phyloP scores from a whole-genome alignment of 2,329 filamentous ascomycete species.

The Diaporthe citri region DNA sequence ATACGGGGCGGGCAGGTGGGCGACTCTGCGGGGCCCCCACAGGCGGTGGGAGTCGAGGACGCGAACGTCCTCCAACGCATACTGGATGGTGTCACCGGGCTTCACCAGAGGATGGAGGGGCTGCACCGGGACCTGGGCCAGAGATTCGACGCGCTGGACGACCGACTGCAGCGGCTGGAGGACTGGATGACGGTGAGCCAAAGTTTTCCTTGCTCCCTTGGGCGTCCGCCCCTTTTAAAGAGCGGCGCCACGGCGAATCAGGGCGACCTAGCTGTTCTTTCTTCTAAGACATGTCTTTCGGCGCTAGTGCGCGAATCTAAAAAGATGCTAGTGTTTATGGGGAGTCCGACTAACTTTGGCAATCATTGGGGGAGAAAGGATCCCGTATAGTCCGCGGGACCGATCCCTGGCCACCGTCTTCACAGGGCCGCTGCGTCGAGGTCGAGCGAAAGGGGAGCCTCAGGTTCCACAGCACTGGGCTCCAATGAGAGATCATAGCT shows the following conservation, averaged over 20 bases:
- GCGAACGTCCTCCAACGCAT: constrained; percentile 33
- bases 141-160: constrained; percentile 36
- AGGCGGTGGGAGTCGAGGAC: constrained; percentile 2
- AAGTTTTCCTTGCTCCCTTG: not conserved
- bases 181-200: constrained; percentile 33
- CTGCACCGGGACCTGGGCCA: constrained; percentile 35
- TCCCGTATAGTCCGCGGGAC: constrained; percentile 7
- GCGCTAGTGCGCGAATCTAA: constrained; percentile 28
- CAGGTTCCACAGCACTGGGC: constrained; percentile 36
- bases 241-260: constrained; percentile 8
- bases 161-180: constrained; percentile 37
- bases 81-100: constrained; percentile 32
- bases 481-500: not conserved
- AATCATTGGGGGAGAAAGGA: constrained; percentile 8
- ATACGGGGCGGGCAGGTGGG: constrained; percentile 28
- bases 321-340: not conserved
- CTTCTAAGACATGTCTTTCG: constrained; percentile 28
- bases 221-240: not conserved
- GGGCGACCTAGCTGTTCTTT: not conserved
- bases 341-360: constrained; percentile 5
- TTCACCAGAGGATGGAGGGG: constrained; percentile 36
- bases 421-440: not conserved
- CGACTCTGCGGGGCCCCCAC: constrained; percentile 3
- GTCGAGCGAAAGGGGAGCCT: not conserved
- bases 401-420: not conserved